Evolutionary conservation across 2,329 filamentous ascomycete genomes (phyloP).

Genomic region (Didymellaceae sp.): DNA sequence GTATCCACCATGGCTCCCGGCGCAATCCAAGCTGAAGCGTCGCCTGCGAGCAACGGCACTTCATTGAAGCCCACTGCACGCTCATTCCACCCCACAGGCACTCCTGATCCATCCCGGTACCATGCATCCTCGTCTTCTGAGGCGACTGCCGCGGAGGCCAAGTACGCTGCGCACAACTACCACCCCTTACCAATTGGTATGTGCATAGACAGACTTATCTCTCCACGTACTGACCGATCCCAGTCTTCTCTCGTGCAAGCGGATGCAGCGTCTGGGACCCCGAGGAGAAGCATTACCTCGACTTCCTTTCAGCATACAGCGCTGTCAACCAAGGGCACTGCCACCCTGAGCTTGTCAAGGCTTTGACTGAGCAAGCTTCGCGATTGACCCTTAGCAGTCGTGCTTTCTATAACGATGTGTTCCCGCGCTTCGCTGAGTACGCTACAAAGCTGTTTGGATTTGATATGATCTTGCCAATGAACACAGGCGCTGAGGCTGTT

Average conservation of each 20-base stretch:
- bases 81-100: constrained; percentile 47
- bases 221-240: constrained; percentile 15
- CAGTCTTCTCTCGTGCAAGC: constrained; percentile 75
- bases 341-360: constrained; percentile 93
- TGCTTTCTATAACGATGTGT: constrained; percentile 98
- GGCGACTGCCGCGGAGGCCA: constrained; percentile 81
- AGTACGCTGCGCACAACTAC: constrained; percentile 97
- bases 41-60: constrained; percentile 36
- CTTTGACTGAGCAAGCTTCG: constrained; percentile 85
- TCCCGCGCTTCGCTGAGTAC: constrained; percentile 93
- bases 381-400: constrained; percentile 90
- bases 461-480: constrained; percentile 98
- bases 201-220: neutral
- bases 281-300: constrained; percentile 88
- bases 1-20: constrained; percentile 43
- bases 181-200: constrained; percentile 85
- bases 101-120: constrained; percentile 56
- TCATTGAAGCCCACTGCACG: constrained; percentile 47
- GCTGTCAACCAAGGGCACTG: constrained; percentile 98
- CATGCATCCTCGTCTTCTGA: constrained; percentile 79
- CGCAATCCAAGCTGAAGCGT: constrained; percentile 37
- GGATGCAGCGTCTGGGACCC: constrained; percentile 96
- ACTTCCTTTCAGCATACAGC: constrained; percentile 97
- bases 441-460: constrained; percentile 88
- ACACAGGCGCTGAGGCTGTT: constrained; percentile 94